Percentiles rank a stretch among this genome's conserved stretches.
phyloP scores from a whole-genome alignment of 2,329 filamentous ascomycete species.

The Aspergillus pseudoviridinutans region DNA sequence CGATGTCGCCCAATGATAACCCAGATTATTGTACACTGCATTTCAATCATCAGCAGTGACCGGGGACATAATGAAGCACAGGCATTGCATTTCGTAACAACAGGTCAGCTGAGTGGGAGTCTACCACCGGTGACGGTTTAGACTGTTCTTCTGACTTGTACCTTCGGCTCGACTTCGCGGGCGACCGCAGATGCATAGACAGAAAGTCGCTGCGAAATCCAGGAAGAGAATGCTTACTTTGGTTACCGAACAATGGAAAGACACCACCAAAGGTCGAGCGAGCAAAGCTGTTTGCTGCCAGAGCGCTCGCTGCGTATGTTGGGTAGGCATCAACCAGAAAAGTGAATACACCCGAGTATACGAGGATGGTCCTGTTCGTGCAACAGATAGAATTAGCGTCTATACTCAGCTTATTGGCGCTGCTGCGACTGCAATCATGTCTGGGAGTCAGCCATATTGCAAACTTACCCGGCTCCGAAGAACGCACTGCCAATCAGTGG shows the following conservation, averaged over 20 bases:
- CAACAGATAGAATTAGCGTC: conserved; percentile 8
- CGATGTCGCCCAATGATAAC: conserved; percentile 45
- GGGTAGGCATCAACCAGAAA: conserved; percentile 67
- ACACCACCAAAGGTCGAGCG: conserved; percentile 74
- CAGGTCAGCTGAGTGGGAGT: not conserved
- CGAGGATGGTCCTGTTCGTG: conserved; percentile 62
- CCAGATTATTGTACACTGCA: conserved; percentile 45
- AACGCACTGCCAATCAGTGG: conserved; percentile 69
- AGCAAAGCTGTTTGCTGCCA: conserved; percentile 80
- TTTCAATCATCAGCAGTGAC: conserved; percentile 18
- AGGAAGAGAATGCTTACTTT: conserved; percentile 34
- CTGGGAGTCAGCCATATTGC: conserved; percentile 21
- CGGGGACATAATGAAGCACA: conserved; percentile 6
- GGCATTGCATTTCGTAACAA: not conserved
- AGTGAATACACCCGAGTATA: conserved; percentile 81
- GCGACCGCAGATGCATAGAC: not conserved
- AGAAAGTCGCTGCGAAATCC: not conserved
- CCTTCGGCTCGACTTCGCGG: not conserved
- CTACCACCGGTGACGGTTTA: not conserved
- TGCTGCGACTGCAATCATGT: conserved; percentile 27
- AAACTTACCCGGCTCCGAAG: conserved; percentile 66
- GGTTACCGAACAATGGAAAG: conserved; percentile 71
- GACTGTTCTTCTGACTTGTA: not conserved
- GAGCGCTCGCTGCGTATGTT: conserved; percentile 52
- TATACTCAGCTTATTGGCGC: not conserved